Percentiles rank a stretch among this genome's conserved stretches.
These are phyloP conservation scores for Blastobotrys malaysiensis DNA, from an alignment of 1,139 yeast genomes.

Conservation along the genomic window DNA sequence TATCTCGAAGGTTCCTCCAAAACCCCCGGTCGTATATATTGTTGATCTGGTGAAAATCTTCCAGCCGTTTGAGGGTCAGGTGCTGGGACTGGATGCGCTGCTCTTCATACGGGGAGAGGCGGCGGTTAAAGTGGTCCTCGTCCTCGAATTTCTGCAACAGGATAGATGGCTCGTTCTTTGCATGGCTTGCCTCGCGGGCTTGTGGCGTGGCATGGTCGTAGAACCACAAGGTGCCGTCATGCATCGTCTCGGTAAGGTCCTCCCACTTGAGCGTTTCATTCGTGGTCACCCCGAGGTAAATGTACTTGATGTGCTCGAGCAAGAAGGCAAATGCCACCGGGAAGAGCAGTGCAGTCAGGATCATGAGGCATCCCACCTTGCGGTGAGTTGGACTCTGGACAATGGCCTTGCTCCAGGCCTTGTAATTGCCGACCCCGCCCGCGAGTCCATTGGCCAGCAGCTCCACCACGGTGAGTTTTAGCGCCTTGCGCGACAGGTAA, in stretches of 20 bases:
- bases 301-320: conserved; percentile 53
- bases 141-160: conserved; percentile 26
- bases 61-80: conserved; percentile 31
- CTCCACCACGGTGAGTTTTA: conserved; percentile 21
- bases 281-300: conserved; percentile 83
- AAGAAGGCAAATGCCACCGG: conserved; percentile 54
- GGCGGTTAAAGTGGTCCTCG: conserved; percentile 27
- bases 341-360: conserved; percentile 50
- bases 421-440: conserved; percentile 1
- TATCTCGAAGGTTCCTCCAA: conserved; percentile 40
- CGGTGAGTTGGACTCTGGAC: conserved; percentile 32
- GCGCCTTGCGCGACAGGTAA: conserved; percentile 35
- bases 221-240: conserved; percentile 40
- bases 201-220: conserved; percentile 22
- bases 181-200: conserved; percentile 13
- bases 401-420: conserved; percentile 6
- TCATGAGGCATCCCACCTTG: conserved; percentile 46
- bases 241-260: conserved; percentile 56
- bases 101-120: conserved; percentile 24
- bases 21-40: conserved; percentile 72
- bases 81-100: conserved; percentile 18
- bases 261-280: conserved; percentile 86
- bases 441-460: not conserved
- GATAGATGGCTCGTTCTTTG: conserved; percentile 23
- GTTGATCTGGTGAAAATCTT: conserved; percentile 44